Conservation (phyloP, 1,284 basidiomycete species). For the Cutaneotrichosporon spelunceum region DNA sequence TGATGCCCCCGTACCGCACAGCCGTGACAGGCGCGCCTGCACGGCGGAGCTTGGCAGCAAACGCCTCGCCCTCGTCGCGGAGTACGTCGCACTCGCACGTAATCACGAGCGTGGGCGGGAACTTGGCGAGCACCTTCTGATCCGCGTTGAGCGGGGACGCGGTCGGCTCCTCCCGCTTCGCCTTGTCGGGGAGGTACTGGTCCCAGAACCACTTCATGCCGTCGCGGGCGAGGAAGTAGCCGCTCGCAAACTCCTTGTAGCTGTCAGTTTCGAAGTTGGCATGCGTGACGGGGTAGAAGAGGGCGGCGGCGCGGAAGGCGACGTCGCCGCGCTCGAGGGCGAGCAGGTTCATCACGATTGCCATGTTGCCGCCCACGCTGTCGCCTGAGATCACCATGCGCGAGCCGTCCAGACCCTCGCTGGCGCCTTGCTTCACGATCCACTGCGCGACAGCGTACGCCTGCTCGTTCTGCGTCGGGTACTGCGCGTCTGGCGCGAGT, state of each 20-base stretch:
- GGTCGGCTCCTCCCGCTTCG: slow-evolving; percentile 9
- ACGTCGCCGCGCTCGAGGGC: slow-evolving; percentile 13
- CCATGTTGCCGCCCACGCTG: slow-evolving; percentile 22
- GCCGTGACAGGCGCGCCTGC: slow-evolving; percentile 18
- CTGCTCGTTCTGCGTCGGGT: slow-evolving; percentile 21
- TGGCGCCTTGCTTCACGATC: slow-evolving; percentile 16
- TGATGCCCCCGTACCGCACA: slow-evolving; percentile 16
- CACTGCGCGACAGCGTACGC: slow-evolving; percentile 18
- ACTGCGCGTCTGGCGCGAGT: slow-evolving; percentile 17
- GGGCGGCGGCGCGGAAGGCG: slow-evolving; percentile 10
- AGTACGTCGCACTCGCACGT: slow-evolving; percentile 23
- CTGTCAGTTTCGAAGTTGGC: slow-evolving; percentile 18
- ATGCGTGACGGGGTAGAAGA: slow-evolving; percentile 22
- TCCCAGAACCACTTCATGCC: slow-evolving; percentile 29
- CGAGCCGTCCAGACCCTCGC: slow-evolving; percentile 13
- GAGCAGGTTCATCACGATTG: slow-evolving; percentile 17
- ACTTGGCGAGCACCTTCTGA: slow-evolving; percentile 10
- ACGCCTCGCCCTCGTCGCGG: slow-evolving; percentile 22
- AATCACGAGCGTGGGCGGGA: slow-evolving; percentile 22
- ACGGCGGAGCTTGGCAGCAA: slow-evolving; percentile 18
- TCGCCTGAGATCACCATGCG: slow-evolving; percentile 20
- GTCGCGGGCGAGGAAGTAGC: slow-evolving; percentile 21
- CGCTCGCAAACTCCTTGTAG: slow-evolving; percentile 20
- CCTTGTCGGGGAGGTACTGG: slow-evolving; percentile 14
- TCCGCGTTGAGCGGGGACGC: slow-evolving; percentile 14